Evolutionary conservation across 768 basidiomycete genomes (phyloP).

Genomic region (Tremella fuciformis): DNA sequence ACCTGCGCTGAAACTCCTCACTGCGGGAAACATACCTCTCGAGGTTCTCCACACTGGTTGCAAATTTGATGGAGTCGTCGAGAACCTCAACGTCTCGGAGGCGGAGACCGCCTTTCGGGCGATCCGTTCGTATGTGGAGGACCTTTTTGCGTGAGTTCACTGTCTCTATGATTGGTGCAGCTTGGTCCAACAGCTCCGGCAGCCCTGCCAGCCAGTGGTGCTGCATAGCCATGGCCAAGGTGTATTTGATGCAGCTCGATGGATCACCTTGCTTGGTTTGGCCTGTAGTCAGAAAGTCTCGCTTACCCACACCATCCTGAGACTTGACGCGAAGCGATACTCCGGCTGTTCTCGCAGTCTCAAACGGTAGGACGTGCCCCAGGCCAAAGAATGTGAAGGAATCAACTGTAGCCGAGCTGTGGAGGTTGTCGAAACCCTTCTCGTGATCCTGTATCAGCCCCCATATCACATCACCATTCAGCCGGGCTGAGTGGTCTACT

Average conservation of each 20-base stretch:
- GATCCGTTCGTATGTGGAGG: background rate
- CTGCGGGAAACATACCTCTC: background rate
- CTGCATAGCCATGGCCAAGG: conserved; percentile 18
- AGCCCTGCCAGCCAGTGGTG: conserved; percentile 15
- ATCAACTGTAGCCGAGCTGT: conserved; percentile 9
- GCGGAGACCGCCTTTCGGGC: background rate
- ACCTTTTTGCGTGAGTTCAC: background rate
- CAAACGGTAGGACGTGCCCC: conserved; percentile 1
- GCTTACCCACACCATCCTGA: conserved; percentile 15
- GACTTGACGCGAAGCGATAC: conserved; percentile 16
- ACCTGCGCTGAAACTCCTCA: conserved; percentile 17
- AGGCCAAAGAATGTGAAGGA: conserved; percentile 16
- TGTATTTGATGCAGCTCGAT: conserved; percentile 21
- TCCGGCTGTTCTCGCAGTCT: conserved; percentile 9
- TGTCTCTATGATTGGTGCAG: background rate
- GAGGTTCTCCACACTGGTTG: background rate
- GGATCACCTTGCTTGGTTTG: conserved; percentile 24
- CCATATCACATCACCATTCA: background rate
- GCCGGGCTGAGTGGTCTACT: conserved; percentile 2
- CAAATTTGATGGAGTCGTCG: conserved; percentile 24
- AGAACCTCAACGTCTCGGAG: conserved; percentile 16
- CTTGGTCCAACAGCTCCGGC: background rate
- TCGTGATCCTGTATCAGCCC: conserved; percentile 19
- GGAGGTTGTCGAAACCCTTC: conserved; percentile 22
- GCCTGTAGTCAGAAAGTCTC: conserved; percentile 8